Evolutionary conservation across 192 early-diverging fungal species (phyloP).

Genomic region (Coemansia sp.): DNA sequence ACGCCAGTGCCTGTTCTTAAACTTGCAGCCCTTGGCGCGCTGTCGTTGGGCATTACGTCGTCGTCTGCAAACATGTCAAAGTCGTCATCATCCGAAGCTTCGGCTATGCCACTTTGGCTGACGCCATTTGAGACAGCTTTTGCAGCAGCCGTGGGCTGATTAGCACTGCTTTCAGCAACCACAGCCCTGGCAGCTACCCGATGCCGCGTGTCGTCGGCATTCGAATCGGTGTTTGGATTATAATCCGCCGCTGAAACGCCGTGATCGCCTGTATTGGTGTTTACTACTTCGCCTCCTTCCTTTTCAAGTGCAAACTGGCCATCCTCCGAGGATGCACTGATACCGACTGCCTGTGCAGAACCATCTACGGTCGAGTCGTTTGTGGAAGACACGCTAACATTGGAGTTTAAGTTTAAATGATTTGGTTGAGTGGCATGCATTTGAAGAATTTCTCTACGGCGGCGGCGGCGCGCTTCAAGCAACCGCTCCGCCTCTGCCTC

Average conservation of each 20-base stretch:
- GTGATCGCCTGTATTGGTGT: conserved; percentile 14
- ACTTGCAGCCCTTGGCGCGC: conserved; percentile 6
- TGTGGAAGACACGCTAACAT: conserved; percentile 23
- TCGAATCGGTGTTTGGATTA: conserved; percentile 71
- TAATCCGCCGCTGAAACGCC: conserved; percentile 73
- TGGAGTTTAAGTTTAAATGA: conserved; percentile 26
- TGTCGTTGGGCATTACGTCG: conserved; percentile 33
- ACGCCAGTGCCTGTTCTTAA: conserved; percentile 14
- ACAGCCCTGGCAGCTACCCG: conserved; percentile 26
- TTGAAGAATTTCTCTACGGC: conserved; percentile 72
- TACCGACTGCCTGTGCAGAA: background rate
- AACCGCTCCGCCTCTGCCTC: conserved; percentile 75
- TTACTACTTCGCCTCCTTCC: background rate
- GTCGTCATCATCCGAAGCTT: conserved; percentile 22
- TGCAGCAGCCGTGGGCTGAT: background rate
- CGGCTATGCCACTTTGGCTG: conserved; percentile 11
- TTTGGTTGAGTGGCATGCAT: conserved; percentile 60
- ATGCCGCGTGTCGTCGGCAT: conserved; percentile 67
- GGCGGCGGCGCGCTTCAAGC: conserved; percentile 82
- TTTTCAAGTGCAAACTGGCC: conserved; percentile 36
- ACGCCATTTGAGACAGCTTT: background rate
- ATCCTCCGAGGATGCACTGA: background rate
- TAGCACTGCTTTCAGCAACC: background rate
- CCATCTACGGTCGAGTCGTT: background rate
- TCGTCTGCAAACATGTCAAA: conserved; percentile 69